Evolutionary conservation across 306 rosid species (phyloP).

Genomic region (Arachis stenosperma): DNA sequence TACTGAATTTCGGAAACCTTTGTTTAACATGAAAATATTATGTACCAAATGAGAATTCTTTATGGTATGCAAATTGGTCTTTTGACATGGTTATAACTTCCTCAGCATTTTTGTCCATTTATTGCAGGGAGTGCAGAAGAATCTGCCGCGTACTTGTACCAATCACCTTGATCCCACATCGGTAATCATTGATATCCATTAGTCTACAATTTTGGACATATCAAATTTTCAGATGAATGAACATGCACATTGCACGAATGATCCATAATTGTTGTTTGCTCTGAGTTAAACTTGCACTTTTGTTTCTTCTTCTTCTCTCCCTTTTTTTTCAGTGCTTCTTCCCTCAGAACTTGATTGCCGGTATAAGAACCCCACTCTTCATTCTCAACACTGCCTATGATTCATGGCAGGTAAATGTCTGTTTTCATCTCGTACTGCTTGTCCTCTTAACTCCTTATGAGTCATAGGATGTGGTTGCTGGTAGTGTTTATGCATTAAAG

Average conservation of each 20-base stretch:
- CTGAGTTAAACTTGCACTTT: slow-evolving; percentile 23
- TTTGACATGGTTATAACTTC: slow-evolving; percentile 21
- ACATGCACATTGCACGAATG: slow-evolving; percentile 7
- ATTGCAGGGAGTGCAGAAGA: slow-evolving; percentile 63
- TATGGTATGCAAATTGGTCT: slow-evolving; percentile 31
- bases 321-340: slow-evolving; percentile 75
- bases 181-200: slow-evolving; percentile 51
- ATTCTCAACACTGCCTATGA: slow-evolving; percentile 90
- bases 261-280: slow-evolving; percentile 25
- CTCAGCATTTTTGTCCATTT: slow-evolving; percentile 20
- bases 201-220: slow-evolving; percentile 12
- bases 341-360: slow-evolving; percentile 78
- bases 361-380: slow-evolving; percentile 77
- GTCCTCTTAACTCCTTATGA: slow-evolving; percentile 19
- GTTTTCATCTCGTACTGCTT: background rate
- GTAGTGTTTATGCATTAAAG: background rate
- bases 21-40: slow-evolving; percentile 21
- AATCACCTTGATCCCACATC: slow-evolving; percentile 81
- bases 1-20: slow-evolving; percentile 14
- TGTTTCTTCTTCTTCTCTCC: slow-evolving; percentile 1
- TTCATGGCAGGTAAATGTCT: slow-evolving; percentile 81
- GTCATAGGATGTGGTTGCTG: background rate
- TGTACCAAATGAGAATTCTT: slow-evolving; percentile 1
- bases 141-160: slow-evolving; percentile 66
- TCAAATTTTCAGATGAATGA: slow-evolving; percentile 35